Evolutionary conservation across 495 filamentous ascomycete genomes (phyloP).

Genomic region (Xylaria nigripes): DNA sequence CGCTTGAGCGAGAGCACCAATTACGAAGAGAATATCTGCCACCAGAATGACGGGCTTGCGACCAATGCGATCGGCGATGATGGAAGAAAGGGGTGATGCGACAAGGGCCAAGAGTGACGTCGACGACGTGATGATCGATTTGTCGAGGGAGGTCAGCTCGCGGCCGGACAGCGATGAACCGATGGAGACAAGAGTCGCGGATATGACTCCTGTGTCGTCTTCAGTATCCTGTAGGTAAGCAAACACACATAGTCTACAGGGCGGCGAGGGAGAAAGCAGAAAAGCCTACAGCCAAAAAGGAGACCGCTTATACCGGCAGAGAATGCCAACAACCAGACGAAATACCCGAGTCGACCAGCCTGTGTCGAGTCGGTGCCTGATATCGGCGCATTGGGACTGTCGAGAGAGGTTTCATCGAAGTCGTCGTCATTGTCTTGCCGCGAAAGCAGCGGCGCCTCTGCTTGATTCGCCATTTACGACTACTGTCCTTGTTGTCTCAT

Average conservation of each 20-base stretch:
- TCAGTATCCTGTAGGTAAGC: slow-evolving; percentile 13
- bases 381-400: slow-evolving; percentile 12
- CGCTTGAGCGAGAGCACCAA: slow-evolving; percentile 68
- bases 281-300: slow-evolving; percentile 74
- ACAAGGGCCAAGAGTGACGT: slow-evolving; percentile 75
- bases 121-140: slow-evolving; percentile 73
- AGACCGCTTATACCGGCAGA: slow-evolving; percentile 79
- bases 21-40: slow-evolving; percentile 68
- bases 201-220: slow-evolving; percentile 88
- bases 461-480: slow-evolving; percentile 9
- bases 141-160: slow-evolving; percentile 64
- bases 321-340: slow-evolving; percentile 68
- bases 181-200: slow-evolving; percentile 75
- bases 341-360: slow-evolving; percentile 28
- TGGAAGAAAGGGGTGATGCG: slow-evolving; percentile 64
- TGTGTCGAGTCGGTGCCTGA: slow-evolving; percentile 10
- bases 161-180: slow-evolving; percentile 61
- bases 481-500: not conserved
- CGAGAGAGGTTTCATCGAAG: slow-evolving; percentile 17
- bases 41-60: slow-evolving; percentile 68
- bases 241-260: not conserved
- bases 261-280: slow-evolving; percentile 1
- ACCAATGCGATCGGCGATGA: slow-evolving; percentile 66
- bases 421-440: slow-evolving; percentile 19
- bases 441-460: slow-evolving; percentile 11